A percentile compares a stretch with the other conserved stretches of the same genome.
Evolutionary conservation across 2,329 filamentous ascomycete species (phyloP).

Genomic region (Colletotrichum cordylinicola): DNA sequence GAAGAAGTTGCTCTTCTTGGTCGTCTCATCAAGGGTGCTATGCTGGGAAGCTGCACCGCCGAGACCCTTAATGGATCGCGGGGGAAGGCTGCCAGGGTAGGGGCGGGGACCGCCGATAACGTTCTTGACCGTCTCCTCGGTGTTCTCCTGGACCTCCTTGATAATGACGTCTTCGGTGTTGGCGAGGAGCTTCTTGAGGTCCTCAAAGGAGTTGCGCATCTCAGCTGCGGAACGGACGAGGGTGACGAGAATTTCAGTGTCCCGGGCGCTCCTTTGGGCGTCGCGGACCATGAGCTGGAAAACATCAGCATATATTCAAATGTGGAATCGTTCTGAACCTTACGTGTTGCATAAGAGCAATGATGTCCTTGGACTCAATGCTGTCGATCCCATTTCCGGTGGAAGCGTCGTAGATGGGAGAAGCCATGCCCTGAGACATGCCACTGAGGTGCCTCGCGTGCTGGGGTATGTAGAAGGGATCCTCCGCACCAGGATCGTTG

Average conservation of each 20-base stretch:
- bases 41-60: conserved; percentile 52
- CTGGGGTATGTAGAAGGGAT: conserved; percentile 69
- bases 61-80: conserved; percentile 62
- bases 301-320: conserved; percentile 28
- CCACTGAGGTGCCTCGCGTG: conserved; percentile 78
- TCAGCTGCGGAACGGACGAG: conserved; percentile 93
- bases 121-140: conserved; percentile 83
- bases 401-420: conserved; percentile 88
- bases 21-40: conserved; percentile 61
- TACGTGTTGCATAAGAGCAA: conserved; percentile 95
- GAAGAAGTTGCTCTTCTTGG: conserved; percentile 93
- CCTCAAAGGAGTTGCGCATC: conserved; percentile 96
- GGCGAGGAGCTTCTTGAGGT: conserved; percentile 90
- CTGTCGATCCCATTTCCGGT: conserved; percentile 87
- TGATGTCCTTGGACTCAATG: conserved; percentile 95
- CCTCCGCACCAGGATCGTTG: conserved; percentile 56
- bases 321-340: conserved; percentile 36
- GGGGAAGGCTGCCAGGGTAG: conserved; percentile 70
- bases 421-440: conserved; percentile 89
- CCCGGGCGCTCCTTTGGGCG: conserved; percentile 92
- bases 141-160: conserved; percentile 84
- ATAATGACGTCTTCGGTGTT: conserved; percentile 92
- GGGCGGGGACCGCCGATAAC: conserved; percentile 87
- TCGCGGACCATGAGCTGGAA: conserved; percentile 87
- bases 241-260: conserved; percentile 95